A percentile compares a stretch with the other conserved stretches of the same genome.
phyloP scores from a whole-genome alignment of 345 rosid genomes.

The Cardiospermum halicacabum region DNA sequence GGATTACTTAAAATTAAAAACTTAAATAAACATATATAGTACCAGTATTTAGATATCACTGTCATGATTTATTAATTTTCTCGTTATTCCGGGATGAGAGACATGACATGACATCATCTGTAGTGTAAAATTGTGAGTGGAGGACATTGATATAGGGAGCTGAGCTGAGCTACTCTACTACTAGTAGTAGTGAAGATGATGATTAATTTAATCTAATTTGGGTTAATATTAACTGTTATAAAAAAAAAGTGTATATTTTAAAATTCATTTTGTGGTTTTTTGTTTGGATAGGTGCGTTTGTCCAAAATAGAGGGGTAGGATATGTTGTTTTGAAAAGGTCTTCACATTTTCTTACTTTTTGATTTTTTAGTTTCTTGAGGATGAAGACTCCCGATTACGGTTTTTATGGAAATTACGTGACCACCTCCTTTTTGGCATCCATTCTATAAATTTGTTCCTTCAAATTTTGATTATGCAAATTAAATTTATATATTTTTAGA shows the following conservation, averaged over 20 bases:
- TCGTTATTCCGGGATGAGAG: constrained; percentile 11
- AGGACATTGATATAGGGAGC: neutral
- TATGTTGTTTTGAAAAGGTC: neutral
- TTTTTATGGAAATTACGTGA: neutral
- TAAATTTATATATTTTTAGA: no score
- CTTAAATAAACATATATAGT: neutral
- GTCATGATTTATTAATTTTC: neutral
- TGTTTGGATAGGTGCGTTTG: constrained; percentile 4
- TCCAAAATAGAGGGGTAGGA: neutral
- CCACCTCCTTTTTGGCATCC: neutral
- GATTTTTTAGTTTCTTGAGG: neutral
- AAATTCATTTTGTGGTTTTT: neutral
- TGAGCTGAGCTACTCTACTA: neutral
- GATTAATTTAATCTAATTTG: neutral
- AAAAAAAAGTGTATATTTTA: neutral
- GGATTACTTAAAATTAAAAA: no score
- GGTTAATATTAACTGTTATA: neutral
- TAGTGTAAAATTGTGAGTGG: constrained; percentile 2
- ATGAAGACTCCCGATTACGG: neutral
- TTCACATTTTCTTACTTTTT: neutral
- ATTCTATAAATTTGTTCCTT: neutral
- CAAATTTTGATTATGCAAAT: no score
- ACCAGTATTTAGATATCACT: constrained; percentile 15
- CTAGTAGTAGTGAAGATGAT: no score
- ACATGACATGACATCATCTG: no score